These are phyloP conservation scores for Globisporangium orthogonon DNA, from an alignment of 352 stramenopile species.

Conservation along the genomic window DNA sequence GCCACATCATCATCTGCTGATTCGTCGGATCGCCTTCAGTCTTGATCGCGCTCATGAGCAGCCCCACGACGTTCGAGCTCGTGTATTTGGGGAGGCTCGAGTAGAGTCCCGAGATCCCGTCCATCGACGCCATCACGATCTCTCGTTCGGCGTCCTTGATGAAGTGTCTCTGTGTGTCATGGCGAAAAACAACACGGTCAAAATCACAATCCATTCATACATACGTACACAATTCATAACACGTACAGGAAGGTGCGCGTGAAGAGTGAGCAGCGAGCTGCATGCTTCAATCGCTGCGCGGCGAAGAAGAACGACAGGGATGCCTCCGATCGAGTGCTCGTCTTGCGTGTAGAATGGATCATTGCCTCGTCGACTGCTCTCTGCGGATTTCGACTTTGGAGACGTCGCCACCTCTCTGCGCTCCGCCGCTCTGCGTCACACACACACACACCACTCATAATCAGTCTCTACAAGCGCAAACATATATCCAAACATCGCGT, in stretches of 20 bases:
- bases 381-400: conserved; percentile 24
- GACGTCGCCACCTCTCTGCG: conserved; percentile 25
- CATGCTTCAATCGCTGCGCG: conserved; percentile 77
- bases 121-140: conserved; percentile 59
- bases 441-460: not conserved
- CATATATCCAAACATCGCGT: not conserved
- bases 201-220: too few species aligned
- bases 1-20: conserved; percentile 88
- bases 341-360: conserved; percentile 52
- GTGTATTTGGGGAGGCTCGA: conserved; percentile 81
- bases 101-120: conserved; percentile 59
- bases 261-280: conserved; percentile 74
- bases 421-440: conserved; percentile 18
- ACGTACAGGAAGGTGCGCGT: conserved; percentile 66
- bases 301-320: conserved; percentile 65
- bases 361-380: conserved; percentile 23
- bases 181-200: not conserved
- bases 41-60: conserved; percentile 82
- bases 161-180: conserved; percentile 29
- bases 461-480: not conserved
- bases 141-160: conserved; percentile 78
- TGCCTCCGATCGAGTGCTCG: conserved; percentile 64
- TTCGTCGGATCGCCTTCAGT: conserved; percentile 79
- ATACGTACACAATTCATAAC: not conserved
- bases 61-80: conserved; percentile 77